Conservation (phyloP, 164 flowering plant species). For the Magnolia officinalis region DNA sequence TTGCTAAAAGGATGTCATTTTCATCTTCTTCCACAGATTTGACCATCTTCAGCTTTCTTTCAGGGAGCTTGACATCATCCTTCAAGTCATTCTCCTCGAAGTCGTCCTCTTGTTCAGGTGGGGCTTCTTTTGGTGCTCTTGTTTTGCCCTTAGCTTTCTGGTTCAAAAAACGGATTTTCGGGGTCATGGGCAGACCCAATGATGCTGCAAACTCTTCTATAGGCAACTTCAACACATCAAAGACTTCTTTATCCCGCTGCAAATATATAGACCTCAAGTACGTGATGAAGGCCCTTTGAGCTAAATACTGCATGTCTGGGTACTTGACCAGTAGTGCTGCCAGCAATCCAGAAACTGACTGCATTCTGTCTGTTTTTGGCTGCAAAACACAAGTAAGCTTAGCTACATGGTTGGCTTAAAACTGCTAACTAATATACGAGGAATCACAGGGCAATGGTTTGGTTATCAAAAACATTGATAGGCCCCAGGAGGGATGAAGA, state of each 20-base stretch:
- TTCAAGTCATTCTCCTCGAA: slow-evolving; percentile 15
- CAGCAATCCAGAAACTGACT: slow-evolving; percentile 58
- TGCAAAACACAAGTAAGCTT: slow-evolving; percentile 23
- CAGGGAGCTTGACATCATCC: slow-evolving; percentile 17
- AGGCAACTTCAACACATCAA: slow-evolving; percentile 68
- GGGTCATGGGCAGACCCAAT: slow-evolving; percentile 81
- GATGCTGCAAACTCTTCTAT: slow-evolving; percentile 82
- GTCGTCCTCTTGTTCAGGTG: slow-evolving; percentile 27
- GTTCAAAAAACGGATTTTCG: slow-evolving; percentile 65
- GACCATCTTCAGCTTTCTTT: slow-evolving; percentile 2
- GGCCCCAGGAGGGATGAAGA: background rate
- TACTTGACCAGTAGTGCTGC: slow-evolving; percentile 64
- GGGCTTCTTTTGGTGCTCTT: slow-evolving; percentile 19
- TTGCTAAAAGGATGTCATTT: slow-evolving; percentile 29
- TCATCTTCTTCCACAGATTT: slow-evolving; percentile 24
- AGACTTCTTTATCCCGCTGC: slow-evolving; percentile 67
- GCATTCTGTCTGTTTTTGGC: slow-evolving; percentile 61
- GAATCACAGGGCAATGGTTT: background rate
- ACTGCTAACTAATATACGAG: background rate
- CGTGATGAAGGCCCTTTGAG: slow-evolving; percentile 77
- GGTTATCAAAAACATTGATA: background rate
- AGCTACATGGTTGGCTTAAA: background rate
- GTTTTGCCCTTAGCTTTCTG: slow-evolving; percentile 34
- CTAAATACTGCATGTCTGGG: slow-evolving; percentile 54
- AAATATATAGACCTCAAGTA: slow-evolving; percentile 69